phyloP scores from a whole-genome alignment of 805 yeast genomes.

The Brettanomyces custersianus region DNA sequence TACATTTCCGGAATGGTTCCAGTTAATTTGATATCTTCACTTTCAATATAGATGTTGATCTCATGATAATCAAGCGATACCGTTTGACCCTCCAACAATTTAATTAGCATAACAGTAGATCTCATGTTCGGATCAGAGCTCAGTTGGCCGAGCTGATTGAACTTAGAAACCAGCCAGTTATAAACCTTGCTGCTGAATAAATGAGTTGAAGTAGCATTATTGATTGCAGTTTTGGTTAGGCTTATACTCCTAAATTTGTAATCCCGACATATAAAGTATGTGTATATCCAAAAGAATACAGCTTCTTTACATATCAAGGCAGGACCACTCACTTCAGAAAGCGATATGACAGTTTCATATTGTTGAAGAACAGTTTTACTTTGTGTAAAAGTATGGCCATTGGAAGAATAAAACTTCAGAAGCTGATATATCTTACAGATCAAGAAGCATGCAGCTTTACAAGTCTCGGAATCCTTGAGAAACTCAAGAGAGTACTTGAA shows the following conservation, averaged over 20 bases:
- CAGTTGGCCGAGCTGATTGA: constrained; percentile 2
- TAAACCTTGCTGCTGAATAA: constrained; percentile 24
- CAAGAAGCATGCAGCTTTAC: constrained; percentile 26
- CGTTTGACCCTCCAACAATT: constrained; percentile 7
- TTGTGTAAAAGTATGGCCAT: too few species aligned
- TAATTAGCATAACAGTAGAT: constrained; percentile 4
- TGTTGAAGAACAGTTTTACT: constrained; percentile 35
- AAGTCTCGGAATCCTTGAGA: constrained; percentile 24
- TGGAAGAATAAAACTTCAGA: too few species aligned
- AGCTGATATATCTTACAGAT: constrained; percentile 11
- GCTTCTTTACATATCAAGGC: constrained; percentile 34
- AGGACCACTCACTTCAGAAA: constrained; percentile 59
- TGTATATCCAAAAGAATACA: constrained; percentile 43
- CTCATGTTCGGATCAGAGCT: constrained; percentile 2
- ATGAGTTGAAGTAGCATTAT: constrained; percentile 3
- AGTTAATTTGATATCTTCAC: too few species aligned
- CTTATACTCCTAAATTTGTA: too few species aligned
- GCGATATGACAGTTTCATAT: constrained; percentile 40
- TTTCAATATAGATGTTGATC: too few species aligned
- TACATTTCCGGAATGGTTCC: too few species aligned
- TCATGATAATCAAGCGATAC: too few species aligned
- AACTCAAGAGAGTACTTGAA: constrained; percentile 25
- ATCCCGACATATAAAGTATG: constrained; percentile 28
- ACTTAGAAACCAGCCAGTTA: constrained; percentile 34
- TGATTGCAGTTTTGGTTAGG: too few species aligned